Percentiles rank a stretch among this genome's conserved stretches.
These are phyloP conservation scores for Azolla pinnata DNA, from an alignment of 75 land plant species.

Conservation along the genomic window DNA sequence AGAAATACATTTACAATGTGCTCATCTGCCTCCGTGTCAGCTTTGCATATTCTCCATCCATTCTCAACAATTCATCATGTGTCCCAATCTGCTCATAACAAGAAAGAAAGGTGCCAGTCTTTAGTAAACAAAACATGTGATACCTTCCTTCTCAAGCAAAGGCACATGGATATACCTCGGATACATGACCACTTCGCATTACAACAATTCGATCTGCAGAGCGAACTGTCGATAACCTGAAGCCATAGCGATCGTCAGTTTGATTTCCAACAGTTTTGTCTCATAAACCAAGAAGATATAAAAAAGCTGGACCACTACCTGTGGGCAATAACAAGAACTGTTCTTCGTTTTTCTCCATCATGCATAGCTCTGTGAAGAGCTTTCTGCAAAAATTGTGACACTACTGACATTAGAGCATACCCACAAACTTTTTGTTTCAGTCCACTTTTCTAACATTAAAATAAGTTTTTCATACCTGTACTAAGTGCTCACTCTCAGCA, in stretches of 20 bases:
- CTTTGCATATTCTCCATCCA: constrained; percentile 27
- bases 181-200: constrained; percentile 65
- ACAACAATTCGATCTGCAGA: constrained; percentile 86
- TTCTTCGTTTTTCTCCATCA: constrained; percentile 26
- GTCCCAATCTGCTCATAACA: constrained; percentile 23
- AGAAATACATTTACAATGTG: constrained; percentile 10
- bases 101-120: neutral
- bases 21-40: constrained; percentile 22
- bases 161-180: constrained; percentile 66
- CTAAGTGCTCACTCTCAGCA: constrained; percentile 83
- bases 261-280: neutral
- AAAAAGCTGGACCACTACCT: constrained; percentile 29
- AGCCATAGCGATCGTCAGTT: neutral
- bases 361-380: constrained; percentile 32
- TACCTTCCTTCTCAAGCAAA: neutral
- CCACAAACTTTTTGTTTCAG: neutral
- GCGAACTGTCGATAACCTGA: constrained; percentile 80
- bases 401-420: neutral
- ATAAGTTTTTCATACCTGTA: constrained; percentile 48
- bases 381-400: constrained; percentile 17
- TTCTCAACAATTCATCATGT: constrained; percentile 23
- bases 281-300: neutral
- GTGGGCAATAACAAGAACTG: constrained; percentile 80
- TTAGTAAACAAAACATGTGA: too few relatives aligned
- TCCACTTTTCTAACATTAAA: too few relatives aligned